phyloP scores from a whole-genome alignment of 2,329 filamentous ascomycete species.

The Ceratocystis destructans region DNA sequence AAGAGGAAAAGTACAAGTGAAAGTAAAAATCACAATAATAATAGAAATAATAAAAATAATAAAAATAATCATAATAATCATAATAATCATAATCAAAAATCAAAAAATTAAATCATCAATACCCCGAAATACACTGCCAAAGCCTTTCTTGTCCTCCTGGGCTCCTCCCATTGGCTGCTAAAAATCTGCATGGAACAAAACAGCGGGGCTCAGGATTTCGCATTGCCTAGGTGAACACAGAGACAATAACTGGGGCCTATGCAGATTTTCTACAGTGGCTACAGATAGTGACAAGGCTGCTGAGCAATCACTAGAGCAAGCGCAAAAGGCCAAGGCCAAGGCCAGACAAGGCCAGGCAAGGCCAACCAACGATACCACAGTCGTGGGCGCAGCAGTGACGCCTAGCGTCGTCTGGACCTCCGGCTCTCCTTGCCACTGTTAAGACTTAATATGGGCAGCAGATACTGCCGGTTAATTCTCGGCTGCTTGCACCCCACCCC shows the following conservation, averaged over 20 bases:
- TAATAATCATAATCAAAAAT: background rate
- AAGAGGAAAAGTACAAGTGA: background rate
- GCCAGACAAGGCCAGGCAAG: no score
- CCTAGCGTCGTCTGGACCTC: background rate
- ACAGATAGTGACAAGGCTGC: background rate
- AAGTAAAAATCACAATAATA: background rate
- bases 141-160: no score
- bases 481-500: background rate
- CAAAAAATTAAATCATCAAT: no score
- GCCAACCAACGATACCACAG: no score
- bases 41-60: no score
- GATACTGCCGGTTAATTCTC: background rate
- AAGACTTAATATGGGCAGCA: background rate
- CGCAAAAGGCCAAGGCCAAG: background rate
- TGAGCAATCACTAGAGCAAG: background rate
- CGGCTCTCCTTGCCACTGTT: background rate
- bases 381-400: no score
- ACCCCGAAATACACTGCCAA: no score
- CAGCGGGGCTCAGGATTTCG: background rate
- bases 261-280: background rate
- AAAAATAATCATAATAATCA: background rate
- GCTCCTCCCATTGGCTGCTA: background rate
- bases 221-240: background rate
- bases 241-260: background rate
- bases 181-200: slow-evolving; percentile 2